Percentiles rank a stretch among this genome's conserved stretches.
phyloP scores from a whole-genome alignment of 2,329 filamentous ascomycete genomes.

The Pseudogymnoascus sp. region DNA sequence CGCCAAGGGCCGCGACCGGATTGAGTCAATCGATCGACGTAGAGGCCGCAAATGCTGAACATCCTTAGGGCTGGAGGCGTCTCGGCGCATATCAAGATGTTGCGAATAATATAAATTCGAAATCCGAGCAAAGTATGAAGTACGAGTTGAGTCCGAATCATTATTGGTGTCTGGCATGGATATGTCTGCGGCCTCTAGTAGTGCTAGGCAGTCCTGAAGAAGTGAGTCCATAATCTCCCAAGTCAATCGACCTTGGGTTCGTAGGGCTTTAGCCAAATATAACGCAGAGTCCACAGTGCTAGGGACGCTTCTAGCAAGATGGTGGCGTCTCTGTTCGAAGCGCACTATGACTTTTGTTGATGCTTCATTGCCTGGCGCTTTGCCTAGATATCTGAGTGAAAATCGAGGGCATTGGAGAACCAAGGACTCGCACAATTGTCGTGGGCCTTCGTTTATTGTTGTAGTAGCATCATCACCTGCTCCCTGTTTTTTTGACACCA shows the following conservation, averaged over 20 bases:
- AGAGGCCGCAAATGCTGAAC: slow-evolving; percentile 47
- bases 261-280: slow-evolving; percentile 45
- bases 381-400: slow-evolving; percentile 54
- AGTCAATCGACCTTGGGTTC: slow-evolving; percentile 39
- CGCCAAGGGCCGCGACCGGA: slow-evolving; percentile 44
- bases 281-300: slow-evolving; percentile 54
- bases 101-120: slow-evolving; percentile 66
- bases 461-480: slow-evolving; percentile 10
- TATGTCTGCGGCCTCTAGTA: slow-evolving; percentile 46
- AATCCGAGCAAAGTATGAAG: slow-evolving; percentile 55
- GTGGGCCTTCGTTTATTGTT: slow-evolving; percentile 18
- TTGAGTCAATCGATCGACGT: slow-evolving; percentile 54
- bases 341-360: slow-evolving; percentile 51
- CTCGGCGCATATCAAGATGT: slow-evolving; percentile 45
- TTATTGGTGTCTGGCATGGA: background rate
- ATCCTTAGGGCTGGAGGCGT: slow-evolving; percentile 35
- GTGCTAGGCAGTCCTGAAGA: slow-evolving; percentile 47
- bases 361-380: slow-evolving; percentile 43
- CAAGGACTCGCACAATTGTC: slow-evolving; percentile 45
- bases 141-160: slow-evolving; percentile 26
- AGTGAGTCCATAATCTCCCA: slow-evolving; percentile 52
- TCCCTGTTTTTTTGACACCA: slow-evolving; percentile 33
- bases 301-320: slow-evolving; percentile 41
- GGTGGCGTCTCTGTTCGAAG: slow-evolving; percentile 51
- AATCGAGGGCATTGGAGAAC: slow-evolving; percentile 54